Base-by-base conservation (phyloP, 352 stramenopile genomes). In the Phytophthora aleatoria region DNA sequence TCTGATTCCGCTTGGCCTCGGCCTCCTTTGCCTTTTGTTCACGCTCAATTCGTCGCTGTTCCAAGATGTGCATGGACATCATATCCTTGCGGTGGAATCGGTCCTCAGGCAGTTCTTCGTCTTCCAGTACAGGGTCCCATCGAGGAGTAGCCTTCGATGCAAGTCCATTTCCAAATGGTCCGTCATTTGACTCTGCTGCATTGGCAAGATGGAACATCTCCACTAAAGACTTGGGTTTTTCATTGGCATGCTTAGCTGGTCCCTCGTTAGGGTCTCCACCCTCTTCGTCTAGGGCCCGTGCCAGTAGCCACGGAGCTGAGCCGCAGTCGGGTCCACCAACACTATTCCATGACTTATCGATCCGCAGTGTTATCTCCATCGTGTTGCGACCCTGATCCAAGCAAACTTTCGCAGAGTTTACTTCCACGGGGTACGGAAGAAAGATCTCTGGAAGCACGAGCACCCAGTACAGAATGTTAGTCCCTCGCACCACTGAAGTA, bases 1-100 rank as follows among this genome's bases (percentile, higher is more conserved):
- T 65, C 8, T 56, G 27, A 28, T 73, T 76, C 3, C 78, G 77
- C 41, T 91, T 90, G 4, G 41, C 59, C 16, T 91, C 75, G 0
- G 79, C 67, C 38, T 93, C 81, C 15, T 89, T 73, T 5, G 67
- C 67, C 26, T 90, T 92, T 61, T 91, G 73, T 36, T 79, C 76
- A 10, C 76, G 75, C 50, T 93, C 86, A 39, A 71, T 33, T 33
- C 73, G 74, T 31, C 81, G 73, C 61, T 93, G 83, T 59, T 94
- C 86, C 26, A 94, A 67, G 71, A 90, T 91, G 55, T 91, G 85
- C 84, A 94, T 93, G 11, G 86, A 94, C 77, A 94, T 81, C 82
- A 94, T 91, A 60, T 94, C 83, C 43, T 86, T 85, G 43, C 78
- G 79, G 31, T 94, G 86, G 57, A 91, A 94, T 10, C 72, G 58